These are phyloP conservation scores for Gastrodia elata DNA, from an alignment of 106 monocot species.

Conservation along the genomic window DNA sequence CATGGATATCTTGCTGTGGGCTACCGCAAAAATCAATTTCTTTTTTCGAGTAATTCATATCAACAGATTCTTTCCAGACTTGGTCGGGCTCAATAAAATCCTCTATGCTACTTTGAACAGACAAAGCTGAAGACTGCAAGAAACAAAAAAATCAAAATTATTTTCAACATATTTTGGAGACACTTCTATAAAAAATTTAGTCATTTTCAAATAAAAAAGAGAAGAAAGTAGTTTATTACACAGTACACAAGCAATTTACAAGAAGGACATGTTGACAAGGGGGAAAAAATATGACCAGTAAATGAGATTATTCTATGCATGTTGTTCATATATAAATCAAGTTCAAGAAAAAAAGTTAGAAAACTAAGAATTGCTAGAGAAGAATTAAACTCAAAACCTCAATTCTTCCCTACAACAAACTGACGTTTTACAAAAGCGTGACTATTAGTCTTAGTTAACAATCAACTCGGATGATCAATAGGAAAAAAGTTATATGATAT, in stretches of 20 bases:
- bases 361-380: neutral
- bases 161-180: neutral
- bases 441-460: neutral
- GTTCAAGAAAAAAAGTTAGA: neutral
- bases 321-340: neutral
- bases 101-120: constrained; percentile 33
- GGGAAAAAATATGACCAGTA: neutral
- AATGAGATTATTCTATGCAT: neutral
- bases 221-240: neutral
- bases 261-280: neutral
- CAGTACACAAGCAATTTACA: neutral
- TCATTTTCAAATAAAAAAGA: neutral
- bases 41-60: constrained; percentile 19
- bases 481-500: too few species aligned
- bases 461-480: neutral
- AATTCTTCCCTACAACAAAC: neutral
- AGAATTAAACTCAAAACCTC: neutral
- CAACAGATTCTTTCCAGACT: constrained; percentile 9
- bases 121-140: constrained; percentile 49
- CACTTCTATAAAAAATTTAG: neutral
- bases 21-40: constrained; percentile 47
- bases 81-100: constrained; percentile 38
- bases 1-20: constrained; percentile 63
- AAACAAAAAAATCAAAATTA: too few species aligned
- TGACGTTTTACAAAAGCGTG: neutral